Evolutionary conservation across 2,329 filamentous ascomycete species (phyloP), one percentile per base, ranked within the genome.

Genomic region (Trichoderma afroharzianum): DNA sequence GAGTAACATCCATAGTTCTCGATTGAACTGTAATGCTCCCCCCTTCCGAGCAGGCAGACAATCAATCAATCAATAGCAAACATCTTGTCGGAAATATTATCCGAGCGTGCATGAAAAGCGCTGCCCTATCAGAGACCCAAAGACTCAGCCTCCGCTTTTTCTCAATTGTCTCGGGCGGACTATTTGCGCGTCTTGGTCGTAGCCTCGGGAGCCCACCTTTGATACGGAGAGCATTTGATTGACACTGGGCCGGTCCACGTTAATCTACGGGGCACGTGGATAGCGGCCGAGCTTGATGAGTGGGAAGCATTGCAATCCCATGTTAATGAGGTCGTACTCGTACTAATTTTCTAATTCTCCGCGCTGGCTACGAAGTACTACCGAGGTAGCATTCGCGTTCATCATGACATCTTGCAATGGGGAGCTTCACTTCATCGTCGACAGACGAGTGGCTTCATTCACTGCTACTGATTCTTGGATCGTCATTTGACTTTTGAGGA

Each of bases 41-140:
- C n/a, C n/a, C n/a, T n/a, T 50, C 43, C n/a, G 43, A 50, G 43
- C 43, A 50, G 43, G 9, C 43, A 21, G n/a, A n/a, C 43, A 50
- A 24, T 24, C 15, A 47, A 47, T 47, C 15, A 21, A 50, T 50
- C 14, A 32, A n/a, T n/a, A 28, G 18, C 55, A 33, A 33, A 58
- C 28, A 32, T 18, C 7, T 14, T 28, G 24, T 72, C 71, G 71
- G 71, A 64, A 64, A 72, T 72, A 72, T 72, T 70, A 59, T 68
- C 71, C 64, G 66, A 50, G 12, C 33, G 33, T 50, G 58, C 66
- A 50, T 63, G 14, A 24, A 26, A 21, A 15, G 15, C 63, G 14
- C 36, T 21, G 43, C 21, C 43, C 59, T 63, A 70, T 55, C 39
- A 33, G 39, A 50, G 2, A n/a, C n/a, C n/a, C 43, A n/a, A 59